These are phyloP conservation scores for Leccinum variabile DNA, from an alignment of 1,284 basidiomycete genomes.

Conservation along the genomic window DNA sequence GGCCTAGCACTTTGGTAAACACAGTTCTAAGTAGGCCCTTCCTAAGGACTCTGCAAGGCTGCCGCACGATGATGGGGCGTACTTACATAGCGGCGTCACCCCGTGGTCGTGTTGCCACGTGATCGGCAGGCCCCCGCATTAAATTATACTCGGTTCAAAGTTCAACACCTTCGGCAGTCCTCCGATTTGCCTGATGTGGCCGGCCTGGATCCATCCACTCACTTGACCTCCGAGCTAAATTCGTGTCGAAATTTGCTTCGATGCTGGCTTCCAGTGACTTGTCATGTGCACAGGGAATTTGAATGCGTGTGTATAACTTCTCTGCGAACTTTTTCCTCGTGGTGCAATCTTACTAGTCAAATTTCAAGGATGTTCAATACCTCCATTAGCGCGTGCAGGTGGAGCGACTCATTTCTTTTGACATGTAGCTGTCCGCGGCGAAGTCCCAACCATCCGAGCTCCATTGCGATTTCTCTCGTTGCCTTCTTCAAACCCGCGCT, in stretches of 20 bases:
- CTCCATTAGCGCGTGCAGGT: neutral
- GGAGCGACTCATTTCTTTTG: neutral
- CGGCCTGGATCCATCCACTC: too few relatives aligned
- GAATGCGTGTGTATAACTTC: neutral
- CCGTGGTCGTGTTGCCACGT: neutral
- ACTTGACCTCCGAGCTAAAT: neutral
- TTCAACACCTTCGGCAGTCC: conserved; percentile 17
- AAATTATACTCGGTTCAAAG: conserved; percentile 12
- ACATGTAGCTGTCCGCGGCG: neutral
- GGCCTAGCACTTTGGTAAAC: neutral
- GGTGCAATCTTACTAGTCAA: neutral
- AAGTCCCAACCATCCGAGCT: neutral
- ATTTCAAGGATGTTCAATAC: neutral
- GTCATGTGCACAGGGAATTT: neutral
- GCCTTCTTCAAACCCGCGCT: neutral
- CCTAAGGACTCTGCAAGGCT: too few relatives aligned
- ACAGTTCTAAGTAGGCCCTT: neutral
- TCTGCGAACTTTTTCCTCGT: neutral
- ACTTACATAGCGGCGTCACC: too few relatives aligned
- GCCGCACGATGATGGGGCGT: too few relatives aligned
- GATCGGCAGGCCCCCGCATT: neutral
- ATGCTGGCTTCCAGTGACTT: conserved; percentile 3
- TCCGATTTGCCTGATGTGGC: neutral
- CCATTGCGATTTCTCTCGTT: neutral
- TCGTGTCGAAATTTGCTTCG: conserved; percentile 3